These are phyloP conservation scores for Trypanosoma cruzi DNA, from an alignment of 208 protist species.

Conservation along the genomic window DNA sequence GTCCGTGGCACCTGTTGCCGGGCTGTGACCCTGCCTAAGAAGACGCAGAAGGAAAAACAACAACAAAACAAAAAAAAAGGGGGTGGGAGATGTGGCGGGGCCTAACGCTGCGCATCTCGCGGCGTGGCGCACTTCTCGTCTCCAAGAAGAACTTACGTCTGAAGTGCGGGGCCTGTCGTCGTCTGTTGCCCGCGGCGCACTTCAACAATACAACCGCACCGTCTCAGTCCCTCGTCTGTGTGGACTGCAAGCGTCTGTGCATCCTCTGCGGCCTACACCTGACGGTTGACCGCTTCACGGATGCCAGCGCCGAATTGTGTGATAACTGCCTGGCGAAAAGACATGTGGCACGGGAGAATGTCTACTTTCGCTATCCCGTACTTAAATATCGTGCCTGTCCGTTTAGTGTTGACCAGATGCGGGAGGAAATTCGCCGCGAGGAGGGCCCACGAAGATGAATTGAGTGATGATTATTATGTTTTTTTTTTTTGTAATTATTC, in stretches of 20 bases:
- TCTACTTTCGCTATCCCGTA: slow-evolving; percentile 90
- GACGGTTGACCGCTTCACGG: slow-evolving; percentile 54
- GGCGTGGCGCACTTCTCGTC: slow-evolving; percentile 24
- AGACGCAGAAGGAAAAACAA: neutral
- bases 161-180: slow-evolving; percentile 59
- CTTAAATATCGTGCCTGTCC: slow-evolving; percentile 88
- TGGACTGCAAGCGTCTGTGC: slow-evolving; percentile 77
- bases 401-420: slow-evolving; percentile 78
- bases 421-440: slow-evolving; percentile 64
- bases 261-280: slow-evolving; percentile 65
- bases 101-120: slow-evolving; percentile 16
- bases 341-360: slow-evolving; percentile 77
- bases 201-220: slow-evolving; percentile 51
- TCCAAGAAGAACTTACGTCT: slow-evolving; percentile 74
- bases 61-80: neutral
- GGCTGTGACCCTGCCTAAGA: neutral
- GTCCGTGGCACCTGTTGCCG: too few relatives aligned
- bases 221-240: slow-evolving; percentile 62
- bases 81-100: slow-evolving; percentile 31
- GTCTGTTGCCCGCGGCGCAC: slow-evolving; percentile 70
- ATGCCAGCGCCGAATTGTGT: slow-evolving; percentile 46
- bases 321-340: slow-evolving; percentile 70
- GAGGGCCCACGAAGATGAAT: neutral
- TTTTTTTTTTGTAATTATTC: neutral
- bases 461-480: neutral